phyloP scores from a whole-genome alignment of 129 eudicot species.

The Helianthus tuberosus region DNA sequence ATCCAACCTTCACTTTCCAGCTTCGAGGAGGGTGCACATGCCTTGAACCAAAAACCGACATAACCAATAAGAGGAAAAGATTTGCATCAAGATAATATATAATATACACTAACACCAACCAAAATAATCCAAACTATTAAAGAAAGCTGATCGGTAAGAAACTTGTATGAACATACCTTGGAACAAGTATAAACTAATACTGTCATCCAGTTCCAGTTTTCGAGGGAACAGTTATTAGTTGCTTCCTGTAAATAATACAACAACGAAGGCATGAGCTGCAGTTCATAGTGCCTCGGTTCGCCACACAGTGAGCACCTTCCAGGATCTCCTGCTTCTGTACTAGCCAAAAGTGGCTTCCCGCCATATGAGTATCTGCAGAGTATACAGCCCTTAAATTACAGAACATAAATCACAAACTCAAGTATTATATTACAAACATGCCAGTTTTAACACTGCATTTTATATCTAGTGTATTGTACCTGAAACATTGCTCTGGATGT shows the following conservation, averaged over 20 bases:
- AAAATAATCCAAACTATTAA: neutral
- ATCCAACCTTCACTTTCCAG: constrained; percentile 60
- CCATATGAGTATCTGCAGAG: constrained; percentile 68
- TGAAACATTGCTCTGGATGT: constrained; percentile 91
- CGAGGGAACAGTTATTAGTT: constrained; percentile 42
- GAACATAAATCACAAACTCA: neutral
- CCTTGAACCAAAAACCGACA: constrained; percentile 33
- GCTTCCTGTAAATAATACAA: constrained; percentile 75
- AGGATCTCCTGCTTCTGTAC: constrained; percentile 50
- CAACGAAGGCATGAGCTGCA: constrained; percentile 91
- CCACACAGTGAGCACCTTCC: constrained; percentile 75
- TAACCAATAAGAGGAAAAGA: neutral
- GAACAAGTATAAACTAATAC: constrained; percentile 80
- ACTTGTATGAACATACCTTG: constrained; percentile 45
- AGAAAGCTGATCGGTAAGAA: neutral
- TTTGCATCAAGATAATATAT: neutral
- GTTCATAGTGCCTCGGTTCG: constrained; percentile 69
- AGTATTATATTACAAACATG: neutral
- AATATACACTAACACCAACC: neutral
- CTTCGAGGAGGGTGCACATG: constrained; percentile 43
- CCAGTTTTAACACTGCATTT: neutral
- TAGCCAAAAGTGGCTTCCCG: constrained; percentile 81
- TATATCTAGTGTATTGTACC: constrained; percentile 41
- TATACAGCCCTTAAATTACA: constrained; percentile 10
- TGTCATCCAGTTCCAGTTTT: constrained; percentile 87